These are phyloP conservation scores for Cryptosporidium sp. DNA, from an alignment of 169 alveolate species.

Conservation along the genomic window DNA sequence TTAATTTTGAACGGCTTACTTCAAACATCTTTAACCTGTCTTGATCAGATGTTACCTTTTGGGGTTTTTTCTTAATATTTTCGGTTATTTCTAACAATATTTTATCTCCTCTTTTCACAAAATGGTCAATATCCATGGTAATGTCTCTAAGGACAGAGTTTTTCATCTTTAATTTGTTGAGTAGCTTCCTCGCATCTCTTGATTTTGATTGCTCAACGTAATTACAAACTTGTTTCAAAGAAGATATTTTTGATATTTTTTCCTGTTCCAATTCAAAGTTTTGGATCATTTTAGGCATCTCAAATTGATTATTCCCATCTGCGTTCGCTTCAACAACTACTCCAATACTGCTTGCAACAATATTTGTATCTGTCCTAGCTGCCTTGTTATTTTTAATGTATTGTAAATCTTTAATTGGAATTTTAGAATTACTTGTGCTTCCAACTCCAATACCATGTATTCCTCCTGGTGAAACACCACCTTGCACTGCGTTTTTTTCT, in stretches of 20 bases:
- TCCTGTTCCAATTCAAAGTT: conserved; percentile 40
- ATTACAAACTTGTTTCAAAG: conserved; percentile 52
- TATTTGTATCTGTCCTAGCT: conserved; percentile 32
- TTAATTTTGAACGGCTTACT: conserved; percentile 55
- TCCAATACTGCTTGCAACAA: conserved; percentile 68
- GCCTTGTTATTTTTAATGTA: background rate
- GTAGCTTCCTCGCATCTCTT: conserved; percentile 56
- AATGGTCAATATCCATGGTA: conserved; percentile 40
- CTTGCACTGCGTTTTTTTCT: conserved; percentile 39
- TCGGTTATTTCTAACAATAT: conserved; percentile 25
- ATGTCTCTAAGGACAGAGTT: conserved; percentile 55
- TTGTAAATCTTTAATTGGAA: background rate
- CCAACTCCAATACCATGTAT: conserved; percentile 73
- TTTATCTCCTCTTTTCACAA: conserved; percentile 42
- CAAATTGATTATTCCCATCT: conserved; percentile 10
- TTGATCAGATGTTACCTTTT: background rate
- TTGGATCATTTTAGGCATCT: conserved; percentile 15
- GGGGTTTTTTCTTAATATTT: conserved; percentile 31
- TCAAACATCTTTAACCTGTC: conserved; percentile 26
- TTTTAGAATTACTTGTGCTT: conserved; percentile 53
- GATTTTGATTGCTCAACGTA: conserved; percentile 60
- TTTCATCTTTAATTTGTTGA: conserved; percentile 41
- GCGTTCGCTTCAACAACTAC: conserved; percentile 6
- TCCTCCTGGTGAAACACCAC: conserved; percentile 65
- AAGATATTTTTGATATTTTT: conserved; percentile 36